Evolutionary conservation across 495 filamentous ascomycete species (phyloP), one percentile per base, ranked within the genome.

Genomic region (Lentithecium fluviatile): DNA sequence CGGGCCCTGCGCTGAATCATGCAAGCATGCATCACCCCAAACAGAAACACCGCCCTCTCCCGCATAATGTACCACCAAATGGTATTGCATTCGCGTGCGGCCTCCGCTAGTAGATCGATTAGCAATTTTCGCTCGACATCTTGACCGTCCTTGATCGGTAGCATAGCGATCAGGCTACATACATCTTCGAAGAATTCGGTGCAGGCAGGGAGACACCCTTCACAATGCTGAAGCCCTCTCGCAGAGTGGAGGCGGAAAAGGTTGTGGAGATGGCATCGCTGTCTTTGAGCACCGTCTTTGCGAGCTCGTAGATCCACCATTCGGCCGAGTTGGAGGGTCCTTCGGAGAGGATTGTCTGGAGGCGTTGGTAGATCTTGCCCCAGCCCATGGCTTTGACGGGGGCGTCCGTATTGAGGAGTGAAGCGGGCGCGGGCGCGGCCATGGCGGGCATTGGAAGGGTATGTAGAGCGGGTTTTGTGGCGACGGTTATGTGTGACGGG

Each of bases 241-340:
- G 15, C 15, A 43, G 40, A 20, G 19, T 15, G 13, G 5, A 15
- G 40, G 40, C 40, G 4, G 40, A 43, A 13, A 43, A 43, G 13
- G 5, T 15, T 43, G 19, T 43, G 40, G 10, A 32, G 10, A 32
- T 32, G 29, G 29, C 29, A 10, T 32, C 29, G 29, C 4, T 10
- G 29, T 32, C 29, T 32, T 32, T 32, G 10, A 3, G 29, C 10
- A 32, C 29, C 3, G 29, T 32, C 29, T 32, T 32, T 32, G 29
- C 29, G 29, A 32, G 29, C 29, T 32, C 29, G 29, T 32, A 63
- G 17, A 24, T 60, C 56, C 51, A 29, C 46, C 51, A 12, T 48
- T 24, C 20, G 4, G 12, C 45, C 19, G 19, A 48, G 45, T 24
- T 58, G 13, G 45, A 19, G 43, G 37, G 42, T 32, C 43, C 15